Percentiles rank a stretch among this genome's conserved stretches.
Conservation (phyloP, 176 grass and related monocot species). For the Thalia dealbata region DNA sequence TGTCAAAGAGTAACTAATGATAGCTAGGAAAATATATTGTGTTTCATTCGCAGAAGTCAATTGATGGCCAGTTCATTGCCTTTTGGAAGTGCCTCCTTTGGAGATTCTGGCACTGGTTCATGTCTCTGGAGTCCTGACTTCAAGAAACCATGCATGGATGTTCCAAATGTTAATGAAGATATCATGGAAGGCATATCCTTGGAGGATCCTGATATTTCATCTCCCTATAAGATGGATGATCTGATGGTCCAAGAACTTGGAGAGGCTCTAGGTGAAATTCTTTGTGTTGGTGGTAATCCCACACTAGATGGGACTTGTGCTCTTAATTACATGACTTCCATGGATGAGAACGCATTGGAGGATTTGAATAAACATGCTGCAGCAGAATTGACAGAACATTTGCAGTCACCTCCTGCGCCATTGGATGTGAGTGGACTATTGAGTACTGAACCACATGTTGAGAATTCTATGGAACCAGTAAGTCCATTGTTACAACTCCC, state of each 20-base stretch:
- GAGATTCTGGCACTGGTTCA: neutral
- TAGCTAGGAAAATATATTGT: neutral
- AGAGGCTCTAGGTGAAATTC: neutral
- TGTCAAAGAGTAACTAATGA: neutral
- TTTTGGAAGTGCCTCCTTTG: neutral
- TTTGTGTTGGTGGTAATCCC: slow-evolving; percentile 1
- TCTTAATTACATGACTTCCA: neutral
- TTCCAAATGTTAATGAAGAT: neutral
- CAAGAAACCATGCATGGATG: neutral
- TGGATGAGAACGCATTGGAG: neutral
- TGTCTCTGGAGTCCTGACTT: neutral
- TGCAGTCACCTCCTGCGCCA: neutral
- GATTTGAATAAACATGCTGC: neutral
- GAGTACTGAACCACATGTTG: neutral
- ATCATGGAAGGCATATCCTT: neutral
- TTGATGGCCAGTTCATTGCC: neutral
- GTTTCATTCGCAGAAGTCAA: neutral
- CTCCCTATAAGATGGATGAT: neutral
- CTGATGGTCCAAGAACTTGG: neutral
- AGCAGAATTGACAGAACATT: neutral
- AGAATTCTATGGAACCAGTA: neutral
- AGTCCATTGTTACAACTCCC: neutral
- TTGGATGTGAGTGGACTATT: neutral
- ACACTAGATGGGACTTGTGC: neutral
- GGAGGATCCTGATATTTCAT: slow-evolving; percentile 3